A percentile compares a stretch with the other conserved stretches of the same genome.
Evolutionary conservation across 2,329 filamentous ascomycete genomes (phyloP).

Genomic region (Paecilomyces variotii): DNA sequence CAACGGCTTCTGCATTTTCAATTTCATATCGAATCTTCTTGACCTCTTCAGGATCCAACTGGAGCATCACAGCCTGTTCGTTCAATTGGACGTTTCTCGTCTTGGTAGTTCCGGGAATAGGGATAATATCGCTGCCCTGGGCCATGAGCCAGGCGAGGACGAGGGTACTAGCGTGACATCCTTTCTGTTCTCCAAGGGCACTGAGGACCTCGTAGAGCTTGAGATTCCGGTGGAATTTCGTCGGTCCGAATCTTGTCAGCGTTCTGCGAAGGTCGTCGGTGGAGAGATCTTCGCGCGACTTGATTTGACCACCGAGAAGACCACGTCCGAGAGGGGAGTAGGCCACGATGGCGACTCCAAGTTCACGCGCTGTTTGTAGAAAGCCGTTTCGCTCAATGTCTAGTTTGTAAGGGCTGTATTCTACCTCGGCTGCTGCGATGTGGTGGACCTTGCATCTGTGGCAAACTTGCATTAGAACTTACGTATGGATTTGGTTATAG

Average conservation of each 20-base stretch:
- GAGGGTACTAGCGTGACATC: not conserved
- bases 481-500: not conserved
- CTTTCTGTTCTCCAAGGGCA: not conserved
- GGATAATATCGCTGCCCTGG: not conserved
- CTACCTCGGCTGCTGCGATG: not conserved
- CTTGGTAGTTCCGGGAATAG: not conserved
- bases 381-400: not conserved
- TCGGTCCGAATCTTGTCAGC: not conserved
- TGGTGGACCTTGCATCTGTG: not conserved
- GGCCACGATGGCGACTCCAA: not conserved
- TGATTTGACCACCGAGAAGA: not conserved
- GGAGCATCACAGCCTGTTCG: not conserved
- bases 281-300: not conserved
- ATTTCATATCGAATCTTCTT: not conserved
- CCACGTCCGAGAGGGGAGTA: not conserved
- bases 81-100: not conserved
- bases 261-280: not conserved
- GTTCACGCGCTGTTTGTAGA: not conserved
- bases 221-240: not conserved
- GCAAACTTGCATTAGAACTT: not conserved
- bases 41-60: not conserved
- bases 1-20: not conserved
- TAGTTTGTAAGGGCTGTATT: not conserved
- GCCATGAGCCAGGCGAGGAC: not conserved
- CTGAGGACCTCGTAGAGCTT: not conserved